These are phyloP conservation scores for Aspergillus udagawae DNA, from an alignment of 2,329 filamentous ascomycete genomes.

Conservation along the genomic window DNA sequence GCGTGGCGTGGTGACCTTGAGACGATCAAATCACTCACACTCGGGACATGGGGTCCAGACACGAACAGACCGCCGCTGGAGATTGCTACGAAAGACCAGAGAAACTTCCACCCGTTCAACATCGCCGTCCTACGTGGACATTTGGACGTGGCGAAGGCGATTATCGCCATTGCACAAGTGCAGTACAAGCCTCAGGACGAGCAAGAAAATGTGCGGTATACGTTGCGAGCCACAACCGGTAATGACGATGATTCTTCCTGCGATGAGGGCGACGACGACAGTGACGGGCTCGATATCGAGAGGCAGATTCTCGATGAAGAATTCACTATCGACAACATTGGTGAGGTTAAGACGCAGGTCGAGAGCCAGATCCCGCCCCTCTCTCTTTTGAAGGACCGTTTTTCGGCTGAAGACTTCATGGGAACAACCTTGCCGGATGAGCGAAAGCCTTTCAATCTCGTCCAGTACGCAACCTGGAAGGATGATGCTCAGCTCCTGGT, in stretches of 20 bases:
- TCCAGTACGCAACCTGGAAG: slow-evolving; percentile 47
- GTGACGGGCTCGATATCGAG: slow-evolving; percentile 25
- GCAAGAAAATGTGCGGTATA: slow-evolving; percentile 38
- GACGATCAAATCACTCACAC: slow-evolving; percentile 46
- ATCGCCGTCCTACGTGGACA: slow-evolving; percentile 66
- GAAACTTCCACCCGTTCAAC: slow-evolving; percentile 58
- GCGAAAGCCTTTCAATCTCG: slow-evolving; percentile 11
- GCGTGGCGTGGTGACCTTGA: slow-evolving; percentile 67
- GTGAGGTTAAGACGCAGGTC: slow-evolving; percentile 64
- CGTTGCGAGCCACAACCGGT: slow-evolving; percentile 29
- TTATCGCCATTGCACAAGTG: slow-evolving; percentile 66
- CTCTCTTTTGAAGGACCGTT: slow-evolving; percentile 45
- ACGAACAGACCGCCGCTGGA: slow-evolving; percentile 58
- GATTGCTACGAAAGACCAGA: slow-evolving; percentile 56
- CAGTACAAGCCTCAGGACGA: slow-evolving; percentile 62
- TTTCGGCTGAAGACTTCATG: slow-evolving; percentile 26
- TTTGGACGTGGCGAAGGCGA: slow-evolving; percentile 56
- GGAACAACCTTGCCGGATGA: not conserved
- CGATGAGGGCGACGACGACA: slow-evolving; percentile 22
- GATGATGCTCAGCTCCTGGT: slow-evolving; percentile 55
- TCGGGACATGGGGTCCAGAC: slow-evolving; percentile 38
- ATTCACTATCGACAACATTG: slow-evolving; percentile 74
- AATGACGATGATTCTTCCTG: slow-evolving; percentile 36
- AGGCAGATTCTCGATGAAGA: slow-evolving; percentile 59
- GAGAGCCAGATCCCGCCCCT: slow-evolving; percentile 60